Base-by-base conservation (phyloP, 2,329 filamentous ascomycete species). In the Aspergillus sp. region DNA sequence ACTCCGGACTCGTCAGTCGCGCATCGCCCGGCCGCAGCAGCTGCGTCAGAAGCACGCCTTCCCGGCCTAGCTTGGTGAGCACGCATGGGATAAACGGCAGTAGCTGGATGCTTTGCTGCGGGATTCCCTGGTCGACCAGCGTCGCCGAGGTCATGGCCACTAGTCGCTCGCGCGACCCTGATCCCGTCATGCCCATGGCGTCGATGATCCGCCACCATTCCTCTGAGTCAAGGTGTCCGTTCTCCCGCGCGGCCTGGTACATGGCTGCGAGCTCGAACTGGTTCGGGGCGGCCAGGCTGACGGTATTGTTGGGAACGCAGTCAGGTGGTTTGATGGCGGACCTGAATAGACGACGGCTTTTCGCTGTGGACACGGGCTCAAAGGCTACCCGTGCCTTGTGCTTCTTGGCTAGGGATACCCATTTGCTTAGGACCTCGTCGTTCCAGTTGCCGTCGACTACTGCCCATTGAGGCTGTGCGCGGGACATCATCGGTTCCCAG, bases 361-460 rank as follows among this genome's bases (percentile, higher is more conserved):
- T 99, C 61, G 86, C 87, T 1, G 85, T 87, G 1, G 91, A 96
- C 6, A 98, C 95, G 1, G 95, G 94, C 76, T 98, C 95, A 70
- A 94, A 96, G 12, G 90, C 90, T 5, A 93, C 83, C 19, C 81
- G 83, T 15, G 85, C 83, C 4, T 80, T 74, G 60, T 85, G 79
- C 2, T 81, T 73, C 60, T 85, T 86, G 47, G 83, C 88, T 41
- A 86, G 80, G n/a, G 77, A 70, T 43, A 93, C 79, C 87, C 92
- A 94, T 54, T 83, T 81, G 41, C 84, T 81, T 2, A 97, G 84
- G 19, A 88, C 85, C 2, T 78, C 72, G 4, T 87, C 79, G 25
- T 85, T 82, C 92, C 94, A 97, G 75, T 98, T 98, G 15, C 86
- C 92, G 72, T 99, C 95, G 8, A 96, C 82, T 5, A 96, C 88